A percentile compares a stretch with the other conserved stretches of the same genome.
Conservation (phyloP, 345 rosid species). For the Crucihimalaya himalaica region DNA sequence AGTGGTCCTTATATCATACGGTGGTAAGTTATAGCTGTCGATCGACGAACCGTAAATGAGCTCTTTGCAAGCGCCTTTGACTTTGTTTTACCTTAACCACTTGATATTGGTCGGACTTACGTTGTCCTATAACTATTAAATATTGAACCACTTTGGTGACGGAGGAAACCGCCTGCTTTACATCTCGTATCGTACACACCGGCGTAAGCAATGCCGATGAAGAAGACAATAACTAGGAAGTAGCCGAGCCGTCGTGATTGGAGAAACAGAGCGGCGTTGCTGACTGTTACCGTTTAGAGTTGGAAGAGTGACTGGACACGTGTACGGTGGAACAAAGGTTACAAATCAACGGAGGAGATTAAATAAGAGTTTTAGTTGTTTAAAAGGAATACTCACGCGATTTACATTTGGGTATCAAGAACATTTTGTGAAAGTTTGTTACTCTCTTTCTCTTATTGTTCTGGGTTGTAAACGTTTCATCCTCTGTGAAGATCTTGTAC, state of each 20-base stretch:
- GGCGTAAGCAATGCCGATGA: background rate
- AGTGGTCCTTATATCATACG: background rate
- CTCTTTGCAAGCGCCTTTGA: background rate
- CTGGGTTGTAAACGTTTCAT: too few species aligned
- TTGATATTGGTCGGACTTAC: background rate
- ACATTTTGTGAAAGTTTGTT: too few species aligned
- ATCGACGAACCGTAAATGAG: background rate
- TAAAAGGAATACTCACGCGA: too few species aligned
- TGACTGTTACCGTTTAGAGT: too few species aligned
- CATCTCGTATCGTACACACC: slow-evolving; percentile 2
- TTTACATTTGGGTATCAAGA: too few species aligned
- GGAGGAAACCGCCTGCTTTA: background rate
- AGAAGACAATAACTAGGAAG: background rate
- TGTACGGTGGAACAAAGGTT: too few species aligned
- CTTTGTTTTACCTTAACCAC: background rate
- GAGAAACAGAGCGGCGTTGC: background rate
- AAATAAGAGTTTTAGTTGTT: too few species aligned
- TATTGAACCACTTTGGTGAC: background rate
- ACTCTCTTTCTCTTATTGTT: too few species aligned
- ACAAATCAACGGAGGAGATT: too few species aligned
- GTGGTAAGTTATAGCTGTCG: background rate
- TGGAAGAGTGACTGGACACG: too few species aligned
- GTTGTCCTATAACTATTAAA: too few species aligned
- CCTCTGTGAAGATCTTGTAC: too few species aligned
- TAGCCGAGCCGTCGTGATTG: background rate